Base-by-base conservation (phyloP, 768 basidiomycete genomes). In the Hericium rajendrae region DNA sequence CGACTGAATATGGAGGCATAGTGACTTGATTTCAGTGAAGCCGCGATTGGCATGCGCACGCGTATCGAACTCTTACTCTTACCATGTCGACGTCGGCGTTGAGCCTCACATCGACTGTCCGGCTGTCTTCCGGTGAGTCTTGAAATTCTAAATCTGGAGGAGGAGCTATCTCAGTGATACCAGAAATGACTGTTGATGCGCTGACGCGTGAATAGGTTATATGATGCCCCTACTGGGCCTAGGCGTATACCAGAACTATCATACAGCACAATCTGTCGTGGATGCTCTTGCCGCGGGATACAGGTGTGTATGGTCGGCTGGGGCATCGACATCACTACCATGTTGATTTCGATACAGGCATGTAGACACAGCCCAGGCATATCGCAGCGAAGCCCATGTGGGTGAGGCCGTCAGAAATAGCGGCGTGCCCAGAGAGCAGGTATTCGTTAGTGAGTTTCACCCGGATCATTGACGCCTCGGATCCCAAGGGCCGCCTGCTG, bases 311-410 rank as follows among this genome's bases (percentile, higher is more conserved):
- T 13, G 2, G 9, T 46, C 43, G 6, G 13, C 9, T n/a, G 3
- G 9, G 43, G 43, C 13, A 46, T 16, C 0, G 2, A 16, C 43
- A 2, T 32, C 32, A 10, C 32, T 32, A 32, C 43, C 16, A 22
- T 16, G 1, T 46, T 16, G 16, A 16, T 6, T 11, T n/a, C 9
- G 16, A 10, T 46, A 16, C 6, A 51, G 49, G 16, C 49, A 51
- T 26, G 43, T 46, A 46, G 43, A 46, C 20, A 46, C 43, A n/a
- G 43, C 43, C n/a, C 43, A 46, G 16, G 43, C 43, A 8, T 86
- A 87, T 64, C 78, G 78, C 56, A 93, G 91, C 66, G 89, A 93
- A 69, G 81, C 83, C 64, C 84, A 88, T 60, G 91, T 94, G 13
- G 91, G 91, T 6, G 78, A 84, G 59, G 92, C 89, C 11, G 82